Evolutionary conservation across 306 rosid genomes (phyloP).

Genomic region (Cucumis sativus): DNA sequence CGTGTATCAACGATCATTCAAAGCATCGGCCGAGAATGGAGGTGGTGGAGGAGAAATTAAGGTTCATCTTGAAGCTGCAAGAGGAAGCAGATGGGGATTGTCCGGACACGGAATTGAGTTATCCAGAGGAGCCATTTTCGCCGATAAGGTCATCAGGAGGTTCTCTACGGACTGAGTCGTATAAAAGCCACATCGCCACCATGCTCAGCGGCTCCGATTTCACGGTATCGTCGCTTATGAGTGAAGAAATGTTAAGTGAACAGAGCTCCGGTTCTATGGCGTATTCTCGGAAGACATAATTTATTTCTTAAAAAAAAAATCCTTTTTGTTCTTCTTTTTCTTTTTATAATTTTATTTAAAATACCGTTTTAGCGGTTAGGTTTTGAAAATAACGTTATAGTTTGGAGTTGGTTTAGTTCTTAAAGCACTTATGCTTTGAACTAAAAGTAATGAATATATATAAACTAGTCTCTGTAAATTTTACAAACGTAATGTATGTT

Average conservation of each 20-base stretch:
- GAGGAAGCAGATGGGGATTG: background rate
- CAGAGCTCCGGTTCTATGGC: background rate
- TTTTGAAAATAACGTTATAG: too few species aligned
- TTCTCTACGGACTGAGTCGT: background rate
- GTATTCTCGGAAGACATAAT: background rate
- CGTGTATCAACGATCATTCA: background rate
- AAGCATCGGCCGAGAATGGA: slow-evolving; percentile 1
- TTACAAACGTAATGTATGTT: too few species aligned
- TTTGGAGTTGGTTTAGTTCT: too few species aligned
- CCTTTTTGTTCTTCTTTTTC: background rate
- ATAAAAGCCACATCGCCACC: background rate
- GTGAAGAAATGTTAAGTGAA: background rate
- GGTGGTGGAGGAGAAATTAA: background rate
- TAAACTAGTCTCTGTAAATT: too few species aligned
- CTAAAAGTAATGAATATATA: too few species aligned
- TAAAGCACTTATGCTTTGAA: too few species aligned
- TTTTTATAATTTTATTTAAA: too few species aligned
- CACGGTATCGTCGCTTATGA: background rate
- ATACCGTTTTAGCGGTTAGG: too few species aligned
- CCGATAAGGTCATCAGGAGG: background rate
- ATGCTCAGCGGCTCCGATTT: background rate
- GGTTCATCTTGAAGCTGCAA: background rate
- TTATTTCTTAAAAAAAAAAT: too few species aligned
- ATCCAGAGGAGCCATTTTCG: background rate
- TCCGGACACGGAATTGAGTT: background rate